A percentile compares a stretch with the other conserved stretches of the same genome.
phyloP scores from a whole-genome alignment of 805 yeast genomes.

The Torulaspora indica region DNA sequence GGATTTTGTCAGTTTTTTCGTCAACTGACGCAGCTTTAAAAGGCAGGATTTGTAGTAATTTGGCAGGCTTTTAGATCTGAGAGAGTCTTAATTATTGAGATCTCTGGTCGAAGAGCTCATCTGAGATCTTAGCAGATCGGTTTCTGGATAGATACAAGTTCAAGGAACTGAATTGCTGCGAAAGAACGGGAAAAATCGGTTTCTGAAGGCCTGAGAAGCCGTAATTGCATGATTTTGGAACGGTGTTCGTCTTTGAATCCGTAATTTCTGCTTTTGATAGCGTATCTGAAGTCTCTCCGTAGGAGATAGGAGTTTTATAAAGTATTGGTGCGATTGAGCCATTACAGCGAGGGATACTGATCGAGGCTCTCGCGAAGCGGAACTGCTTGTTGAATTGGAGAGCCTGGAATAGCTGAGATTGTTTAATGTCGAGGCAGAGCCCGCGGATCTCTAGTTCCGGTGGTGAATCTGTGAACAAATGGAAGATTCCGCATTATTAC shows the following conservation, averaged over 20 bases:
- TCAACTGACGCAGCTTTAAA: conserved; percentile 1
- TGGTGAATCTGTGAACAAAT: conserved; percentile 29
- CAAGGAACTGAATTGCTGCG: background rate
- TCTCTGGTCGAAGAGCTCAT: background rate
- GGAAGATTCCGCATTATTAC: conserved; percentile 37
- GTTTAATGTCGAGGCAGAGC: conserved; percentile 11
- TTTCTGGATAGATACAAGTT: background rate
- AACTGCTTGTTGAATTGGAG: background rate
- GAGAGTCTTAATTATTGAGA: background rate
- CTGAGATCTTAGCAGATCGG: background rate
- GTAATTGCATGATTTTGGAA: background rate
- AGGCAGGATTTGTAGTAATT: too few relatives aligned
- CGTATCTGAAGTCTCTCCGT: background rate
- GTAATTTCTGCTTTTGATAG: background rate
- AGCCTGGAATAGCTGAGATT: background rate
- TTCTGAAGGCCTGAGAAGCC: background rate
- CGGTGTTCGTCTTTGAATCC: background rate
- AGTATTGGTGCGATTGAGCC: background rate
- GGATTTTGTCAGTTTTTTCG: conserved; percentile 4
- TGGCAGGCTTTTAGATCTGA: conserved; percentile 4
- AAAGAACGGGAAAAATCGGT: background rate
- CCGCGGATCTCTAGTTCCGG: conserved; percentile 15
- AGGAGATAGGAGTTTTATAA: background rate
- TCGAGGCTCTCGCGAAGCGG: background rate
- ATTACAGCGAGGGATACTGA: background rate